Conservation (phyloP, 192 early-diverging fungal species). For the Obelidium mucronatum region DNA sequence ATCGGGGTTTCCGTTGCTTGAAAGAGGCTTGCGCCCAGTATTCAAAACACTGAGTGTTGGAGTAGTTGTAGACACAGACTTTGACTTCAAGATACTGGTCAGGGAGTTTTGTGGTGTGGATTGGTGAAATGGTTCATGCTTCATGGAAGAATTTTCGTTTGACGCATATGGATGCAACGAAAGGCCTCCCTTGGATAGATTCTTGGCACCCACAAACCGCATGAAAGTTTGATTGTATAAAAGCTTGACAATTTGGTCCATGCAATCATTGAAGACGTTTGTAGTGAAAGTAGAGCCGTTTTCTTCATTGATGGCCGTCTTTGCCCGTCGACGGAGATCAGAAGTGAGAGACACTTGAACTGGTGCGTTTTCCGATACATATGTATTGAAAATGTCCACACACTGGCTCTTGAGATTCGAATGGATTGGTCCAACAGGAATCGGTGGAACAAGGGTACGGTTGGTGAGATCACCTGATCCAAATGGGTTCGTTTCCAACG, state of each 20-base stretch:
- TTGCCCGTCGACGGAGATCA: not conserved
- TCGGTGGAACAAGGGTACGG: not conserved
- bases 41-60: too few species aligned
- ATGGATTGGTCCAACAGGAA: not conserved
- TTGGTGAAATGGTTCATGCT: not conserved
- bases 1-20: too few species aligned
- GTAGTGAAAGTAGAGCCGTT: not conserved
- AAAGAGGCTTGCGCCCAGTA: too few species aligned
- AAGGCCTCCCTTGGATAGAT: not conserved
- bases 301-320: constrained; percentile 7
- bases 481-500: not conserved
- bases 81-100: not conserved
- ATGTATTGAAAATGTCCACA: constrained; percentile 9
- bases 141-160: too few species aligned
- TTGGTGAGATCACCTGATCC: not conserved
- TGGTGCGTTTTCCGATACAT: not conserved
- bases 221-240: not conserved
- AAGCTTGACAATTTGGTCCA: constrained; percentile 1
- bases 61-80: not conserved
- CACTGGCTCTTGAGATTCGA: not conserved
- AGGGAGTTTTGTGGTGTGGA: not conserved
- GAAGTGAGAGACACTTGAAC: constrained; percentile 1
- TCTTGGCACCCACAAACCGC: not conserved
- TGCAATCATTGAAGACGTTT: not conserved
- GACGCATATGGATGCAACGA: not conserved